Base-by-base conservation (phyloP, 2,329 filamentous ascomycete species). In the Alternaria sp. region DNA sequence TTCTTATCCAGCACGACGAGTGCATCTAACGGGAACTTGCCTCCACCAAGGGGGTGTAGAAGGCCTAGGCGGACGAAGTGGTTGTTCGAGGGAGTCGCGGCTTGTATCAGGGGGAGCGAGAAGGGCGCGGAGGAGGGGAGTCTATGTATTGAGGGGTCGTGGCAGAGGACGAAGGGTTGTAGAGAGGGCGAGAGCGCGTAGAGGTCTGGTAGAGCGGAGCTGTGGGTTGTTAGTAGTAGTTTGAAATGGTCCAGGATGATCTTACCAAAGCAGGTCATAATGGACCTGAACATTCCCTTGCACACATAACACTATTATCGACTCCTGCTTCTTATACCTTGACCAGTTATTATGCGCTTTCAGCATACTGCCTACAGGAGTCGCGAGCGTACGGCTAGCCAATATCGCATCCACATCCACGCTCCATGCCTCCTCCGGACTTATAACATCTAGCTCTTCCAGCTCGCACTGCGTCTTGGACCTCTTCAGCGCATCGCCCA, bases 1-100 rank as follows among this genome's bases (percentile, higher is more conserved):
- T 69, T 68, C 6, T 64, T 65, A 63, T 84, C 82, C 4, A 83
- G 60, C 2, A 83, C 77, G 5, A 83, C 81, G n/a, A 84, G 71
- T 6, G 82, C 81, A 63, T 83, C 82, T 11, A 84, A 69, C 2
- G 80, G 80, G 21, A 76, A 72, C 47, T 81, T 79, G 2, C 82
- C 82, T 57, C 81, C 81, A 44, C 82, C 82, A 4, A 83, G 74
- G 3, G 82, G 82, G 63, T 84, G 81, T 23, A 83, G 69, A 7
- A 84, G 72, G 8, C 82, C 82, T 17, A 84, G 66, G 15, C 75
- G 71, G 55, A 81, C 68, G 60, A 81, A 80, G 57, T 79, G 78
- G 55, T 80, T 81, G 49, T 76, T 70, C 5, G 73, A 66, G 1
- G 75, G 70, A 3, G 70, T 72, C 11, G 75, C 68, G 9, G 76